Percentiles rank a stretch among this genome's conserved stretches.
phyloP scores from a whole-genome alignment of 2,329 filamentous ascomycete species.

The Zasmidium angulare region DNA sequence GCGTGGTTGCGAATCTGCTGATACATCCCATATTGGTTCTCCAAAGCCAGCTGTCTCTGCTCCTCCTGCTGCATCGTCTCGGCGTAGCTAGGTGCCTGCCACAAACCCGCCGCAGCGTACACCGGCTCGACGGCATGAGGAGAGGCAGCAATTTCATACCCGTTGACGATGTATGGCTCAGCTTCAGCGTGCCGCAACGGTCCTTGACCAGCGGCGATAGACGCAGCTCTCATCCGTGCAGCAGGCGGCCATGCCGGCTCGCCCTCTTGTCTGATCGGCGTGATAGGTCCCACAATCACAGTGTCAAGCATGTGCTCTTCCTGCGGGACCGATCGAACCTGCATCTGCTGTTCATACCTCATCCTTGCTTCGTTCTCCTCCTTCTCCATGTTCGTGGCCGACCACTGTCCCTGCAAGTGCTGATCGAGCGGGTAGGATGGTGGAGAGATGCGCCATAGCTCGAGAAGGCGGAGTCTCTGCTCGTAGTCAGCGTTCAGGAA shows the following conservation, averaged over 20 bases:
- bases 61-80: slow-evolving; percentile 36
- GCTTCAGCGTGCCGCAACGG: slow-evolving; percentile 38
- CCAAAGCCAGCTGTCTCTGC: slow-evolving; percentile 50
- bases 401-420: slow-evolving; percentile 56
- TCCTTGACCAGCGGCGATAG: slow-evolving; percentile 23
- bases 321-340: slow-evolving; percentile 13
- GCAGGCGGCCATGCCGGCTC: slow-evolving; percentile 31
- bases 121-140: slow-evolving; percentile 67
- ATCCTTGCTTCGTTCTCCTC: slow-evolving; percentile 58
- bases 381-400: slow-evolving; percentile 53
- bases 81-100: slow-evolving; percentile 38
- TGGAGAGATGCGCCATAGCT: slow-evolving; percentile 82
- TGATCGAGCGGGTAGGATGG: slow-evolving; percentile 53
- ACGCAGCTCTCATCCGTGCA: slow-evolving; percentile 30
- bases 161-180: slow-evolving; percentile 82
- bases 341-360: slow-evolving; percentile 51
- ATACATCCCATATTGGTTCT: slow-evolving; percentile 66
- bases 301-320: slow-evolving; percentile 30
- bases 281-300: slow-evolving; percentile 25
- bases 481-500: slow-evolving; percentile 72
- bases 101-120: slow-evolving; percentile 51
- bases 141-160: slow-evolving; percentile 70
- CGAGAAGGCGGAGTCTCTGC: slow-evolving; percentile 72
- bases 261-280: slow-evolving; percentile 25
- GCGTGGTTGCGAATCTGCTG: slow-evolving; percentile 55